Conservation (phyloP, 805 yeast genomes). For the Candida chauliodis region DNA sequence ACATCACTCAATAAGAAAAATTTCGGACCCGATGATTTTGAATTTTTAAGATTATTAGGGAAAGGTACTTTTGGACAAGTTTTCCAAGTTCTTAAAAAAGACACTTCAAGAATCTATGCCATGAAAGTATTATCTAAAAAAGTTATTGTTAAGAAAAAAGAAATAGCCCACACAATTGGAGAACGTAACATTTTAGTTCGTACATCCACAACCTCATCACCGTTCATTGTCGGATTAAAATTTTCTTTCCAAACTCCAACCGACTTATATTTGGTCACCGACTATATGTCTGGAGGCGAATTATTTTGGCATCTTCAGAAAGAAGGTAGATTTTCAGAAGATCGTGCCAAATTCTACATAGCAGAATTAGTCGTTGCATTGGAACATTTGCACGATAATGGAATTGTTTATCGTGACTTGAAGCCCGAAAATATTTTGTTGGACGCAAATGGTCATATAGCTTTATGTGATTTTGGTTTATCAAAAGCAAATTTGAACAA, state of each 20-base stretch:
- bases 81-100: slow-evolving; percentile 89
- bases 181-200: slow-evolving; percentile 93
- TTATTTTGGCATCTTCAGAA: slow-evolving; percentile 95
- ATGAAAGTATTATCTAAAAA: slow-evolving; percentile 96
- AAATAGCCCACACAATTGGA: slow-evolving; percentile 96
- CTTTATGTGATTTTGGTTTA: slow-evolving; percentile 94
- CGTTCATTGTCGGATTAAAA: slow-evolving; percentile 94
- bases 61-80: slow-evolving; percentile 98
- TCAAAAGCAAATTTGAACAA: slow-evolving; percentile 87
- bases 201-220: slow-evolving; percentile 81
- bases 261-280: slow-evolving; percentile 90
- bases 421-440: slow-evolving; percentile 94
- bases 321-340: slow-evolving; percentile 91
- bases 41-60: slow-evolving; percentile 83
- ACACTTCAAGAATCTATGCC: slow-evolving; percentile 88
- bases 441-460: slow-evolving; percentile 97
- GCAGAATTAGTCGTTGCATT: slow-evolving; percentile 92
- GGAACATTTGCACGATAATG: slow-evolving; percentile 93
- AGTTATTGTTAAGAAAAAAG: slow-evolving; percentile 93
- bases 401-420: slow-evolving; percentile 92
- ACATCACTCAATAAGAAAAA: slow-evolving; percentile 64
- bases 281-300: slow-evolving; percentile 98
- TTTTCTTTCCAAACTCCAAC: slow-evolving; percentile 94
- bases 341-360: slow-evolving; percentile 92
- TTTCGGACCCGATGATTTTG: slow-evolving; percentile 93